These are phyloP conservation scores for Tarenaya hassleriana DNA, from an alignment of 345 rosid species.

Conservation along the genomic window DNA sequence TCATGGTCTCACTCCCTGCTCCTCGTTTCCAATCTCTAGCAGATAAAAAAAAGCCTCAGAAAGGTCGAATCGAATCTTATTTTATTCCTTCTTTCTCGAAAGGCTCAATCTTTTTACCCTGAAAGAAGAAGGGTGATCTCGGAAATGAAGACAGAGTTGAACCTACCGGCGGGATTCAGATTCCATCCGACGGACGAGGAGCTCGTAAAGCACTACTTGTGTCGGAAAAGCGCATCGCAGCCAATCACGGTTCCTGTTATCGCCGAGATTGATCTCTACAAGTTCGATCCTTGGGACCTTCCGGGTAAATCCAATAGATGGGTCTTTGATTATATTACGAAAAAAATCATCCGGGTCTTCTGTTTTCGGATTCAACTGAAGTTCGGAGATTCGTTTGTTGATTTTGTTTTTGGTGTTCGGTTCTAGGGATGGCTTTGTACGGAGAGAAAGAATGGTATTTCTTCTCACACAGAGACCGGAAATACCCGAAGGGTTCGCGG, in stretches of 20 bases:
- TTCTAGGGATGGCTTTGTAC: conserved; percentile 54
- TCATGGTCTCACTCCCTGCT: conserved; percentile 5
- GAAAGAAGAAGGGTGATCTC: background rate
- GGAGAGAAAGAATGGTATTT: conserved; percentile 97
- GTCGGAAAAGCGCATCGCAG: conserved; percentile 55
- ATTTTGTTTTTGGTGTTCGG: background rate
- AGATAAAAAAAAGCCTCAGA: background rate
- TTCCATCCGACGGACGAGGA: conserved; percentile 96
- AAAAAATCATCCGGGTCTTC: background rate
- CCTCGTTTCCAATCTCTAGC: conserved; percentile 18
- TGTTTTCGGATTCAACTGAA: too few species aligned
- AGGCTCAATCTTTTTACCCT: background rate
- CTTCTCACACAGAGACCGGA: conserved; percentile 81
- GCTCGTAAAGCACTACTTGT: conserved; percentile 65
- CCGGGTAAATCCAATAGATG: conserved; percentile 49
- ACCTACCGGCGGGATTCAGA: conserved; percentile 84
- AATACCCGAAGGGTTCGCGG: conserved; percentile 80
- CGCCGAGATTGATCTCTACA: conserved; percentile 83
- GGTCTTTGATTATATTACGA: background rate
- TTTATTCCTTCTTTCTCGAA: too few species aligned
- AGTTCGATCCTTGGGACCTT: conserved; percentile 85
- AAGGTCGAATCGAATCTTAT: background rate
- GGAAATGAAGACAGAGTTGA: conserved; percentile 44
- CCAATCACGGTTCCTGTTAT: conserved; percentile 58
- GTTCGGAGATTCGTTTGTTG: background rate